Base-by-base conservation (phyloP, 768 basidiomycete genomes). In the Pluteus cervinus region DNA sequence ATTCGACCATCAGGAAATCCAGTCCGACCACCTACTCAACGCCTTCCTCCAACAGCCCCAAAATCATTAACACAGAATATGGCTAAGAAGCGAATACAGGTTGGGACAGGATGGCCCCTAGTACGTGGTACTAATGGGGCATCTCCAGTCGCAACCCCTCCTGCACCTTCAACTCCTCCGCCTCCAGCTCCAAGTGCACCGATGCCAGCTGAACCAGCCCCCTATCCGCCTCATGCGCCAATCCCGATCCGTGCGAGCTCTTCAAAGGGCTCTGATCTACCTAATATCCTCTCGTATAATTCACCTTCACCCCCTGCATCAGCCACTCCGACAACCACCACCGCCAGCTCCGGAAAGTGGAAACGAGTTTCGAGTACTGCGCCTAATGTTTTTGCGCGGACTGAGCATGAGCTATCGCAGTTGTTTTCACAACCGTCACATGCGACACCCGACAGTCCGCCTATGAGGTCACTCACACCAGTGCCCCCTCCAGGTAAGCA, bases 81-180 rank as follows among this genome's bases (percentile, higher is more conserved):
- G 17, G 37, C 55, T 1, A 66, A 61, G 51, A 68, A 63, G 43
- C 64, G 61, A 26, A 51, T 75, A 5, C 51, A 68, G 2, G 67
- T 76, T 7, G 74, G 74, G 8, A 60, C 58, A 29, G 67, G 69
- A 7, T 75, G 75, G 71, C 68, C 70, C n/a, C 54, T 54, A 16
- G 54, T 51, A 15, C 55, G 57, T 38, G 41, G 45, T 18, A 29
- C 47, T 12, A 49, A 44, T 21, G 25, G 37, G 28, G 44, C 29
- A 26, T 17, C 47, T n/a, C 37, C 47, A 12, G 36, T 48, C 2
- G 40, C 50, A n/a, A 31, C 43, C 22, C 34, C 45, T 20, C 41
- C 45, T 26, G 37, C 47, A 10, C 47, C 49, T 14, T 32, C 43
- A 9, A 20, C 26, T 29, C 47, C 53, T 3, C 43, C 46, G 11